phyloP scores from a whole-genome alignment of 2,329 filamentous ascomycete genomes.

The Dactylellina leptospora region DNA sequence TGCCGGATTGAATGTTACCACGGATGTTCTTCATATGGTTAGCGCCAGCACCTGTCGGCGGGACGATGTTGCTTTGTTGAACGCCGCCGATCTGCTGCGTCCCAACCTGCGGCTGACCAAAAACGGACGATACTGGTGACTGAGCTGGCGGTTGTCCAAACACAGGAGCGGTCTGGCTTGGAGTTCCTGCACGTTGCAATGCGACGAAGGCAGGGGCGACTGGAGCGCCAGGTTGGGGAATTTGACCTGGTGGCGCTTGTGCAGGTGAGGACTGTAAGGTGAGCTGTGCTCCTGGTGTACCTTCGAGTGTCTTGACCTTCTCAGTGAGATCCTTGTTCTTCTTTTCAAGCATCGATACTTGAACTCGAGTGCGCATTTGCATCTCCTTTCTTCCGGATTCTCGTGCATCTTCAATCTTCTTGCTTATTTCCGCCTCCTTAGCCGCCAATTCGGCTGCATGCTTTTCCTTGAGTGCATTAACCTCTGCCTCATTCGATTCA shows the following conservation, averaged over 20 bases:
- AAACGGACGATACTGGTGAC: constrained; percentile 46
- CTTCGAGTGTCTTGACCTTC: constrained; percentile 55
- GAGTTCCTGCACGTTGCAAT: constrained; percentile 38
- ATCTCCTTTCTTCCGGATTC: constrained; percentile 57
- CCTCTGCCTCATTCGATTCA: constrained; percentile 53
- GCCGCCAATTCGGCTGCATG: constrained; percentile 35
- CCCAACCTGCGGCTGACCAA: constrained; percentile 41
- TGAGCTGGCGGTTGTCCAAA: constrained; percentile 38
- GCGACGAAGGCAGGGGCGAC: constrained; percentile 42
- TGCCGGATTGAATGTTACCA: constrained; percentile 55
- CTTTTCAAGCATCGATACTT: constrained; percentile 58
- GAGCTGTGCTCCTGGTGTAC: constrained; percentile 33
- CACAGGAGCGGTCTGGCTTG: constrained; percentile 38
- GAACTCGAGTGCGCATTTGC: constrained; percentile 56
- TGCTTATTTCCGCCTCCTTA: constrained; percentile 35
- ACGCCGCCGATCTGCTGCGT: constrained; percentile 29
- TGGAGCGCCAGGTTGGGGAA: constrained; percentile 33
- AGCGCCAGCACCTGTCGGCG: constrained; percentile 31
- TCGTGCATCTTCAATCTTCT: constrained; percentile 56
- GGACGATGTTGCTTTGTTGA: constrained; percentile 25
- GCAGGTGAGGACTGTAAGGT: constrained; percentile 34
- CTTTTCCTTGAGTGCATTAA: constrained; percentile 53
- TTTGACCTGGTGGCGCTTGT: constrained; percentile 27
- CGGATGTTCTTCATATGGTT: constrained; percentile 55
- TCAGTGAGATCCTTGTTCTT: constrained; percentile 57